A percentile compares a stretch with the other conserved stretches of the same genome.
phyloP scores from a whole-genome alignment of 208 protist genomes.

The Crithidia bombi region DNA sequence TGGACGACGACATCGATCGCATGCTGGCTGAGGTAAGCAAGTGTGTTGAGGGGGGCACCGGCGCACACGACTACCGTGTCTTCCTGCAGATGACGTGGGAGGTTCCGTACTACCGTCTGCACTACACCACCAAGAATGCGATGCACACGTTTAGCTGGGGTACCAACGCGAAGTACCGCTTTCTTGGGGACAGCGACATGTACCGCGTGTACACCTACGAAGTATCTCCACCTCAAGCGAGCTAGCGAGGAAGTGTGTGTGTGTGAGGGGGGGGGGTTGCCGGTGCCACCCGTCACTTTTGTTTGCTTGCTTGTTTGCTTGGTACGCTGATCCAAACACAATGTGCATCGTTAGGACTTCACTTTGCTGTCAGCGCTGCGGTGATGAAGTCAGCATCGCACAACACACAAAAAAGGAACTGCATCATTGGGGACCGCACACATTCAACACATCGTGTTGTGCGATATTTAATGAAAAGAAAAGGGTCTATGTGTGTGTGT shows the following conservation, averaged over 20 bases:
- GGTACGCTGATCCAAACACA: no score
- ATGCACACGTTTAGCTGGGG: conserved; percentile 66
- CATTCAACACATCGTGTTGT: no score
- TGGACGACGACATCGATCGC: conserved; percentile 59
- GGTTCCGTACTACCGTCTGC: conserved; percentile 70
- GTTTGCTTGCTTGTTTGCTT: no score
- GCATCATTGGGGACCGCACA: no score
- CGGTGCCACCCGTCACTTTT: no score
- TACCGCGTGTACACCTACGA: conserved; percentile 80
- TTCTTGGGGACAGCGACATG: conserved; percentile 80
- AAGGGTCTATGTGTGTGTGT: no score
- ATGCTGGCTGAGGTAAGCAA: conserved; percentile 75
- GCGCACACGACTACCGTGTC: conserved; percentile 29
- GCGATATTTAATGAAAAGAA: no score
- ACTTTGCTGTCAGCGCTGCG: no score
- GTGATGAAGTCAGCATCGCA: no score
- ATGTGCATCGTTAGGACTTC: no score
- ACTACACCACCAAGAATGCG: conserved; percentile 62
- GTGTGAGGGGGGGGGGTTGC: no score
- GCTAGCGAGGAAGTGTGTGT: background rate
- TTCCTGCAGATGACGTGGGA: conserved; percentile 91
- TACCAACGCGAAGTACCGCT: conserved; percentile 39
- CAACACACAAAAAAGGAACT: no score
- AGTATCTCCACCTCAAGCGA: conserved; percentile 23
- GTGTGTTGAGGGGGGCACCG: conserved; percentile 32